Conservation (phyloP, 345 rosid genomes). For the Eucalyptus pauciflora region DNA sequence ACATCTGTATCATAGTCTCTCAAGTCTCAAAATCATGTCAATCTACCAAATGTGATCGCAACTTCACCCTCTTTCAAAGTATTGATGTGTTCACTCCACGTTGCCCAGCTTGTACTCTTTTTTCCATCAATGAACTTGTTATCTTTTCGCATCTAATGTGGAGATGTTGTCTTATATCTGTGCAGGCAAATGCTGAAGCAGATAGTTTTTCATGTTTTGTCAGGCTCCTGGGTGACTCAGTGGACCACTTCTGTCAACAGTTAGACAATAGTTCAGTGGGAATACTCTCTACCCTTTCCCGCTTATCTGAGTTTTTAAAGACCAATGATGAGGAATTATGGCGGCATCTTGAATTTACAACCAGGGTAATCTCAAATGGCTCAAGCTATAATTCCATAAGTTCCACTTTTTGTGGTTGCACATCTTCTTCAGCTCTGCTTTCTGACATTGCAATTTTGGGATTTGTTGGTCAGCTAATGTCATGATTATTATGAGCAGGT, state of each 20-base stretch:
- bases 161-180: not conserved
- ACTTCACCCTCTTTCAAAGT: not conserved
- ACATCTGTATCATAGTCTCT: not conserved
- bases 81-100: not conserved
- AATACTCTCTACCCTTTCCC: conserved; percentile 54
- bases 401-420: not conserved
- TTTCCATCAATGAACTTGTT: not conserved
- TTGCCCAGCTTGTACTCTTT: not conserved
- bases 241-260: conserved; percentile 68
- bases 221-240: conserved; percentile 46
- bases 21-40: not conserved
- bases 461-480: not conserved
- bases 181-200: conserved; percentile 31
- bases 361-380: conserved; percentile 17
- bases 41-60: not conserved
- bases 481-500: conserved; percentile 21
- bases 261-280: conserved; percentile 61
- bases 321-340: conserved; percentile 56
- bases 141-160: not conserved
- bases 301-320: conserved; percentile 43
- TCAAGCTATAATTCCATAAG: not conserved
- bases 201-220: conserved; percentile 60
- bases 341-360: conserved; percentile 54
- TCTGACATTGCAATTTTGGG: not conserved
- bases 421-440: not conserved